Base-by-base conservation (phyloP, 768 basidiomycete species). In the Leccinum broughii region DNA sequence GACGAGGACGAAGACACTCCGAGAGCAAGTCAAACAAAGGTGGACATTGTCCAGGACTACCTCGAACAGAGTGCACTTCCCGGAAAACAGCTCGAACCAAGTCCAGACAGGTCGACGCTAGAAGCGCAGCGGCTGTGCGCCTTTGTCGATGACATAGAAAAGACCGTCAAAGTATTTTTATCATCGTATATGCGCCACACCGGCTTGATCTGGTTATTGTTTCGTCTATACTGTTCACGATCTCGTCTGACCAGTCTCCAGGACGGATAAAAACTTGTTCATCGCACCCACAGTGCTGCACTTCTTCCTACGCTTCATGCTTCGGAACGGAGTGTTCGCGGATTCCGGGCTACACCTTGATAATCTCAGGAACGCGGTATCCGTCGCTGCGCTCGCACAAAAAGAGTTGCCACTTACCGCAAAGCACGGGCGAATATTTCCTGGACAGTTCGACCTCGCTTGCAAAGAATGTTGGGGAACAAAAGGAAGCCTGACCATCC, bases 141-240 rank as follows among this genome's bases (percentile, higher is more conserved):
- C 2, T 93, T 93, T 69, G 65, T 91, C 56, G 72, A 81, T 34
- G 79, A 89, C 56, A 87, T 90, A 7, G 87, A 85, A 61, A 71
- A 70, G n/a, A 71, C 78, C 37, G 74, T 87, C 63, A 85, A 78
- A 60, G 77, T 90, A 14, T 93, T 91, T 72, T 75, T 93, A 60
- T 87, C 88, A 2, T 88, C 87, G 2, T 82, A 87, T 65, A 85
- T 85, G 74, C 76, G 82, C 26, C 79, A 84, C 56, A 83, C 83
- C 56, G 91, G 90, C 15, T 72, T 89, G 35, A 79, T 85, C 59
- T 91, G 86, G 89, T 89, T 64, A 48, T 41, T 61, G 8, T 51
- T 57, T 54, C n/a, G 17, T 57, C 26, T 24, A 13, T 11, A 28
- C 51, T n/a, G 20, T 24, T 4, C 49, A 37, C 61, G 20, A 41